Conservation (phyloP, 2,329 filamentous ascomycete species). For the Penicillium sumatraense region DNA sequence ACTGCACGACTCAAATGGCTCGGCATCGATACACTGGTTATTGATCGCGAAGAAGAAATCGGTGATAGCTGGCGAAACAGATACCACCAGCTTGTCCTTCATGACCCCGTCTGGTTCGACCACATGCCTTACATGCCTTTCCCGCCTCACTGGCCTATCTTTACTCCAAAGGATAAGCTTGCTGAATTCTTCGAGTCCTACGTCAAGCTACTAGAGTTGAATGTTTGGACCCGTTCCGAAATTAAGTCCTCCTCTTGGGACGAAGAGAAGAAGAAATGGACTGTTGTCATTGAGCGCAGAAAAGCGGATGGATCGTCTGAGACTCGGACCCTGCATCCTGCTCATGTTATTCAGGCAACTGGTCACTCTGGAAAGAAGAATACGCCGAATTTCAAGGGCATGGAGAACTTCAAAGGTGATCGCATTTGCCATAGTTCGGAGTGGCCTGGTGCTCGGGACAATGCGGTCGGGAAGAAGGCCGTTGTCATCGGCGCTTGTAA, state of each 20-base stretch:
- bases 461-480: constrained; percentile 61
- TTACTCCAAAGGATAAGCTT: constrained; percentile 73
- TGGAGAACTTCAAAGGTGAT: constrained; percentile 62
- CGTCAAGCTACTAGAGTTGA: constrained; percentile 67
- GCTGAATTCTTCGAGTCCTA: constrained; percentile 72
- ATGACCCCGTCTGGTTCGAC: constrained; percentile 65
- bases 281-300: constrained; percentile 54
- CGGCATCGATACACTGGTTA: constrained; percentile 59
- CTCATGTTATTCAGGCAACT: constrained; percentile 69
- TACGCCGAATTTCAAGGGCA: constrained; percentile 52
- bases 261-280: constrained; percentile 58
- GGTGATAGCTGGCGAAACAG: constrained; percentile 69
- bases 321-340: constrained; percentile 62
- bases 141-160: constrained; percentile 69
- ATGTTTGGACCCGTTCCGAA: constrained; percentile 65
- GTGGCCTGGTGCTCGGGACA: constrained; percentile 57
- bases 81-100: constrained; percentile 69
- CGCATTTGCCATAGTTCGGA: constrained; percentile 66
- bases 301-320: constrained; percentile 46
- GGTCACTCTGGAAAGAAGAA: constrained; percentile 70
- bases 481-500: constrained; percentile 72
- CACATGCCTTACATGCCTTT: constrained; percentile 68
- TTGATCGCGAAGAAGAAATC: constrained; percentile 62
- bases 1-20: constrained; percentile 66
- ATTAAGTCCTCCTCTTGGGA: constrained; percentile 57